Base-by-base conservation (phyloP, 2,329 filamentous ascomycete genomes). In the Diaporthe humulicola region DNA sequence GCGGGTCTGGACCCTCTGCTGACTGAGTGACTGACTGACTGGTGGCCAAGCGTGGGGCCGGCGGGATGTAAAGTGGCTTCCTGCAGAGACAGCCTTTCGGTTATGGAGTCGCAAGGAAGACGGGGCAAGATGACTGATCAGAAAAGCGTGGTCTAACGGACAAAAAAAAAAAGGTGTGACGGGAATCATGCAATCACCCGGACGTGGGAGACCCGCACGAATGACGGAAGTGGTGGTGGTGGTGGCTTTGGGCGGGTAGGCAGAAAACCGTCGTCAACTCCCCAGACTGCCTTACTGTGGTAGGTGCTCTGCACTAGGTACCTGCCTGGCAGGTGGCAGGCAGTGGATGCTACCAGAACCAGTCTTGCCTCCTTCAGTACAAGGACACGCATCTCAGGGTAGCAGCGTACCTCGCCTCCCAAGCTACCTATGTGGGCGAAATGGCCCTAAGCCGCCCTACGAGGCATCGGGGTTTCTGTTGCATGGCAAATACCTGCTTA, bases 1-100 rank as follows among this genome's bases (percentile, higher is more conserved):
- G 61, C 61, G 61, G 61, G 61, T 66, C 61, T 50, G 61, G 42
- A 25, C 61, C 42, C 61, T 66, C 60, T 48, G 40, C 61, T 66
- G 40, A 50, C 61, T 36, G 61, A 36, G 33, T n/a, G 54, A 64
- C 22, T 40, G 36, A 61, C 60, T 36, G 60, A 50, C 42, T 36
- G 30, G 61, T 36, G 42, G 22, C 30, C 61, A 12, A 22, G 22
- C 19, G 61, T 67, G 61, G 61, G 61, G 61, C 58, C 12, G 61
- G 28, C 61, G 42, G 61, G 61, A 52, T 19, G 52, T 38, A 40
- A 54, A 40, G 45, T 71, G 70, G 70, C 57, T 61, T 71, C 56
- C 42, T 71, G 69, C 69, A 71, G 69, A 71, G 54, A 36, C 54
- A 48, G 54, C 40, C 45, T 50, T 60, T 42, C 40, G 69, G 6